Conservation (phyloP, 148 eudicot species). For the Chenopodium berlandieri region DNA sequence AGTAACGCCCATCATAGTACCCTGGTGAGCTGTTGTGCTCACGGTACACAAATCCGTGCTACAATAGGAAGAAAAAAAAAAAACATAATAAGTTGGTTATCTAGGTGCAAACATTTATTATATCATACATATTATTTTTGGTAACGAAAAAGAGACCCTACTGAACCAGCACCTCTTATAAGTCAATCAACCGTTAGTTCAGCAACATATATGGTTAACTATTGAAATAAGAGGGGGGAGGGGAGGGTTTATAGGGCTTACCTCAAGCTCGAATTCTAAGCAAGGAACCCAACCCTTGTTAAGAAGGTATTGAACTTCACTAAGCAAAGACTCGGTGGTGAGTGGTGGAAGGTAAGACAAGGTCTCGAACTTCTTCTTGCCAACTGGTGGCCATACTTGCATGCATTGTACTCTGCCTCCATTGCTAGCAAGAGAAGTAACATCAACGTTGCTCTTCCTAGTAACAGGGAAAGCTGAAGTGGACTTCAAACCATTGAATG, state of each 20-base stretch:
- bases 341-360: slow-evolving; percentile 40
- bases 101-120: background rate
- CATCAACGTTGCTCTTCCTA: slow-evolving; percentile 31
- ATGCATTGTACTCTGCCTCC: slow-evolving; percentile 60
- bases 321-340: slow-evolving; percentile 9
- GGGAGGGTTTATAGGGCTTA: background rate
- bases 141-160: too few species aligned
- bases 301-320: slow-evolving; percentile 36
- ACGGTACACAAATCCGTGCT: slow-evolving; percentile 44
- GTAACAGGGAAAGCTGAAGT: slow-evolving; percentile 40
- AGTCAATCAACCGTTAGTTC: too few species aligned
- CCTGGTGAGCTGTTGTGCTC: slow-evolving; percentile 48
- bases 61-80: background rate
- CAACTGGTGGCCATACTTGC: slow-evolving; percentile 56
- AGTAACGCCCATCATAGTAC: slow-evolving; percentile 57
- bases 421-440: slow-evolving; percentile 47
- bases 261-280: slow-evolving; percentile 47
- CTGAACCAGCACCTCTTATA: too few species aligned
- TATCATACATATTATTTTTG: too few species aligned
- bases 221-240: too few species aligned
- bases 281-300: slow-evolving; percentile 55
- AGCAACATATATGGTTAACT: too few species aligned
- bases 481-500: slow-evolving; percentile 55
- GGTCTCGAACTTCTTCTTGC: slow-evolving; percentile 40
- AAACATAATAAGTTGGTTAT: background rate